Conservation (phyloP, 257 asterid species). For the Rhazya stricta region DNA sequence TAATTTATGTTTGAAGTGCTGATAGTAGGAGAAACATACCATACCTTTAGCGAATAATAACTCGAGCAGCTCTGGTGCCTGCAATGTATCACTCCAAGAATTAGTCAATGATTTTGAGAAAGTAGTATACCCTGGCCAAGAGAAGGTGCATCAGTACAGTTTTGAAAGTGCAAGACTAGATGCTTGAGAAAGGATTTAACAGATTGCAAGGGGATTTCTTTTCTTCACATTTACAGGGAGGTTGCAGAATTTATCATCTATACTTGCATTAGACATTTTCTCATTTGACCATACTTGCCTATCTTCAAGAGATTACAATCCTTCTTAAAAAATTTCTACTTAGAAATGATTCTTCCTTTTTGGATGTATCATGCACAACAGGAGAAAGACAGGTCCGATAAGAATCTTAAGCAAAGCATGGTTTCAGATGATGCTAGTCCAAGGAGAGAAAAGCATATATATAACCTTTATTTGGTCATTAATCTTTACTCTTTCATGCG, state of each 20-base stretch:
- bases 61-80: slow-evolving; percentile 92
- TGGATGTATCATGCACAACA: not conserved
- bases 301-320: not conserved
- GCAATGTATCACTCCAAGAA: slow-evolving; percentile 32
- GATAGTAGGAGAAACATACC: slow-evolving; percentile 8
- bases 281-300: too few relatives aligned
- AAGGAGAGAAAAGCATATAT: slow-evolving; percentile 3
- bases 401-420: not conserved
- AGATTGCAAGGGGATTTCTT: not conserved
- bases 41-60: slow-evolving; percentile 66
- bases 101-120: slow-evolving; percentile 9
- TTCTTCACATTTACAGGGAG: not conserved
- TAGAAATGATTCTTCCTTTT: not conserved
- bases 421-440: not conserved
- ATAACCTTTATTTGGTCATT: slow-evolving; percentile 73
- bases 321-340: not conserved
- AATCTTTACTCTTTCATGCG: slow-evolving; percentile 51
- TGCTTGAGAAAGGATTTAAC: not conserved
- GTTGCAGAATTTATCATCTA: not conserved
- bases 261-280: not conserved
- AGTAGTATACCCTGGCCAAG: not conserved
- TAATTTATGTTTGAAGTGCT: not conserved
- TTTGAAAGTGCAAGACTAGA: not conserved
- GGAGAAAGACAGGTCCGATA: not conserved
- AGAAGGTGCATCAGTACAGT: not conserved